Conservation (phyloP, 148 eudicot species). For the Tetragonia tetragonoides region DNA sequence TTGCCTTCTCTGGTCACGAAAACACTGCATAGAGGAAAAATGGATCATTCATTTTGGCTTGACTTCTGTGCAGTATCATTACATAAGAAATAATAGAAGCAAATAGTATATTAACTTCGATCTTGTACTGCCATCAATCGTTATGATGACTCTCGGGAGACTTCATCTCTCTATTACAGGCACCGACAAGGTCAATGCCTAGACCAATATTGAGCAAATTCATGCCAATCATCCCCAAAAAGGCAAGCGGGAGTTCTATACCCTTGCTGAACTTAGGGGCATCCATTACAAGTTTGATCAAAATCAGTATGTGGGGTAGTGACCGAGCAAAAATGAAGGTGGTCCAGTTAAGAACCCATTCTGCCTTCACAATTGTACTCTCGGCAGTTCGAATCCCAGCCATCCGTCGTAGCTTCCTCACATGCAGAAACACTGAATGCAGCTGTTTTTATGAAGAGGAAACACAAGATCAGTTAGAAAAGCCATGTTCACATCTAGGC, state of each 20-base stretch:
- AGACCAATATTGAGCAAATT: conserved; percentile 71
- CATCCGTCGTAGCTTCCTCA: conserved; percentile 75
- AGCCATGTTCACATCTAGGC: no score
- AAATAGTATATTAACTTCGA: background rate
- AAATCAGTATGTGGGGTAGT: conserved; percentile 64
- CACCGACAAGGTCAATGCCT: conserved; percentile 65
- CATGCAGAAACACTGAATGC: conserved; percentile 78
- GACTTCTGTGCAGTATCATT: background rate
- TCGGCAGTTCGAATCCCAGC: conserved; percentile 64
- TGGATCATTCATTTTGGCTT: no score
- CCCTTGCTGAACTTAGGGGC: conserved; percentile 76
- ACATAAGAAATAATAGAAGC: background rate
- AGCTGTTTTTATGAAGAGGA: conserved; percentile 35
- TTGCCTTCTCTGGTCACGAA: background rate
- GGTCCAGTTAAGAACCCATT: conserved; percentile 76
- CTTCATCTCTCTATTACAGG: conserved; percentile 51
- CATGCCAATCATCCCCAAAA: conserved; percentile 82
- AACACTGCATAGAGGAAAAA: background rate
- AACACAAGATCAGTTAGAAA: background rate
- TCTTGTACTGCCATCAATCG: conserved; percentile 18
- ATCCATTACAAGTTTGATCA: conserved; percentile 67
- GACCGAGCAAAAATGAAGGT: conserved; percentile 64
- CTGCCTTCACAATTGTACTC: conserved; percentile 60
- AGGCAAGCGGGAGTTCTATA: conserved; percentile 78
- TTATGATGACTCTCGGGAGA: conserved; percentile 23